phyloP scores from a whole-genome alignment of 2,329 filamentous ascomycete genomes.

The Trichoderma citrinoviride region DNA sequence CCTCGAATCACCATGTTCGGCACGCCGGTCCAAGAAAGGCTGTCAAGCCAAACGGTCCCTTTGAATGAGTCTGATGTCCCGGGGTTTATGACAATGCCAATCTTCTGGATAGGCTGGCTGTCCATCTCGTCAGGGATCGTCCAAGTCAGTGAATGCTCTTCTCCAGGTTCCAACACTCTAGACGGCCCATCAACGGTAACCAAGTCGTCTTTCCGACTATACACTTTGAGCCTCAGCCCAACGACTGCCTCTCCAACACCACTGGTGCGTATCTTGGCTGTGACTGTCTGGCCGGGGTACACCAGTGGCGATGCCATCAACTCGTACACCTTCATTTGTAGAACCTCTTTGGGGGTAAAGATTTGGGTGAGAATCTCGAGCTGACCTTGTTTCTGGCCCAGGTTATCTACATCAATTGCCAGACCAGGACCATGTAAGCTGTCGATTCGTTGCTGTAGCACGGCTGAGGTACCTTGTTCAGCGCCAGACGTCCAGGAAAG shows the following conservation, averaged over 20 bases:
- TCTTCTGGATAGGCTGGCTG: constrained; percentile 20
- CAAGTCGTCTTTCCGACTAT: constrained; percentile 11
- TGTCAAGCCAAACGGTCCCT: constrained; percentile 21
- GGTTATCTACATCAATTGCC: neutral
- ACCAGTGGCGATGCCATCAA: constrained; percentile 22
- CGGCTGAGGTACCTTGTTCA: constrained; percentile 11
- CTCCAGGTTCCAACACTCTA: neutral
- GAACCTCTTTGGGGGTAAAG: constrained; percentile 21
- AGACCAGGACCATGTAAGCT: neutral
- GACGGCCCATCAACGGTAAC: neutral
- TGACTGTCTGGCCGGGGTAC: constrained; percentile 20
- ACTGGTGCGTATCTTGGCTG: neutral
- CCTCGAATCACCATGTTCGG: constrained; percentile 16
- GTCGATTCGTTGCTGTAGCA: neutral
- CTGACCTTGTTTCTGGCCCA: neutral
- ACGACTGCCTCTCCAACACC: neutral
- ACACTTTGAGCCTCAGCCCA: constrained; percentile 12
- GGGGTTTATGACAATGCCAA: constrained; percentile 7
- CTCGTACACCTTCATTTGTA: constrained; percentile 17
- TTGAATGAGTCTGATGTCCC: neutral
- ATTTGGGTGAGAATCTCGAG: constrained; percentile 21
- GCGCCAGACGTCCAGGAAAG: constrained; percentile 15
- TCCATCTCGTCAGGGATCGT: constrained; percentile 19
- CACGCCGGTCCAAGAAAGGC: constrained; percentile 17
- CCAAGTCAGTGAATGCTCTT: neutral